Conservation (phyloP, 2,329 filamentous ascomycete species). For the Fusarium anguioides region DNA sequence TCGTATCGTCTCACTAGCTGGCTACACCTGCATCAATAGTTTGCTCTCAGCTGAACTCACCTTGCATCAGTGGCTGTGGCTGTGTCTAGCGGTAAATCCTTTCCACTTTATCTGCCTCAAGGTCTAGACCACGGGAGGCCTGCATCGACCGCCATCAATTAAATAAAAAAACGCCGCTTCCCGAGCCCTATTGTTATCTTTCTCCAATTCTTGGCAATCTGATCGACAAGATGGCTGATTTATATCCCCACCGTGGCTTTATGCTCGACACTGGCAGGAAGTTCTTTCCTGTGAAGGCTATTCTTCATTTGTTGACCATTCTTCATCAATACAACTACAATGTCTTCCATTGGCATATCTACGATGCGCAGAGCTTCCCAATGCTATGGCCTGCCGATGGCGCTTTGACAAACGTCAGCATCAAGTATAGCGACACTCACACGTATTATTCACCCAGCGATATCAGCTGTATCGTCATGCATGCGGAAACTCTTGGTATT, state of each 20-base stretch:
- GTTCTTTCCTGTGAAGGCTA: conserved; percentile 15
- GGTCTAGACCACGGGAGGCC: no score
- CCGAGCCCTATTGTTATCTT: no score
- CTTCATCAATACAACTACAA: conserved; percentile 23
- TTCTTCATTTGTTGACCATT: neutral
- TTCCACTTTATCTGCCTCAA: no score
- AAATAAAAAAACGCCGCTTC: no score
- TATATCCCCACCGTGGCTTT: conserved; percentile 13
- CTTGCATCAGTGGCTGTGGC: no score
- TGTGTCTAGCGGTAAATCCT: no score
- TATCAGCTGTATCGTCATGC: neutral
- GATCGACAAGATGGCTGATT: neutral
- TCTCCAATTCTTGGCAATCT: no score
- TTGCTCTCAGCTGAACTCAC: no score
- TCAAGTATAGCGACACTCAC: neutral
- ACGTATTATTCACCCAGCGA: neutral
- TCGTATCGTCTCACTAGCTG: no score
- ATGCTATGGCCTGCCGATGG: neutral
- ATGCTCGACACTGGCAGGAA: conserved; percentile 20
- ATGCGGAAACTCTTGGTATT: neutral
- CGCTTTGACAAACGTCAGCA: neutral
- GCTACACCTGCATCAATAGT: no score
- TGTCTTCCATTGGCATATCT: conserved; percentile 22
- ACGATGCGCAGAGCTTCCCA: conserved; percentile 19
- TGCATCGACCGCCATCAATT: no score